These are phyloP conservation scores for Pinus taeda DNA, from an alignment of 75 land plant species.

Conservation along the genomic window DNA sequence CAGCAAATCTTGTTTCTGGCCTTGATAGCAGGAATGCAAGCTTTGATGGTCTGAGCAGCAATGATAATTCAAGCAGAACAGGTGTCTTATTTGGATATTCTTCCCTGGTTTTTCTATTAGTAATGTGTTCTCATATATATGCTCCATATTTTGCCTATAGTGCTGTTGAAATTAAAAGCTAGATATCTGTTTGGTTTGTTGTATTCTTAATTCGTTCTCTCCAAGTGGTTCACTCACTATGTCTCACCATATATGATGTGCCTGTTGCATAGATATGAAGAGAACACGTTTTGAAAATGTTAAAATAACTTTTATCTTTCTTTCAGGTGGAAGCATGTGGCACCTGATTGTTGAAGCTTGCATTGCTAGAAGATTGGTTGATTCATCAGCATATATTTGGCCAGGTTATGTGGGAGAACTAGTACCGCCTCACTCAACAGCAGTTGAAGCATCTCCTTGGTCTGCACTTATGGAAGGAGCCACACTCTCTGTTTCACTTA, in stretches of 20 bases:
- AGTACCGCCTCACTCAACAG: conserved; percentile 11
- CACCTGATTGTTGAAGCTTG: conserved; percentile 91
- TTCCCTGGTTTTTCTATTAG: not conserved
- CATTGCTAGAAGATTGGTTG: conserved; percentile 77
- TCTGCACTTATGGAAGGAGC: conserved; percentile 78
- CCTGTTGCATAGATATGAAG: not conserved
- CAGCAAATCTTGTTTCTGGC: conserved; percentile 39
- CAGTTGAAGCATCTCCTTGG: conserved; percentile 69
- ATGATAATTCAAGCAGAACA: conserved; percentile 27
- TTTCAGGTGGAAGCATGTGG: conserved; percentile 75
- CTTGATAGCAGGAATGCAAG: conserved; percentile 19
- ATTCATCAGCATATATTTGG: conserved; percentile 86
- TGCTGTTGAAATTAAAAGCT: not conserved
- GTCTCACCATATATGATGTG: not conserved
- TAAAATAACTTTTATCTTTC: not conserved
- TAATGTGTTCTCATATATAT: conserved; percentile 9
- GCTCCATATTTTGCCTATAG: not conserved
- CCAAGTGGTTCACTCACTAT: not conserved
- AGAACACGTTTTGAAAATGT: not conserved
- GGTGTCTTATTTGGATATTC: conserved; percentile 14
- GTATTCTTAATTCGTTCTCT: not conserved
- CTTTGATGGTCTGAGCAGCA: conserved; percentile 14
- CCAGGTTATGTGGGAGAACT: conserved; percentile 53
- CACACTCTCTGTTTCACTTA: conserved; percentile 39
- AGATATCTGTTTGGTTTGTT: not conserved